Base-by-base conservation (phyloP, 169 alveolate species). In the Perkinsus marinus region DNA sequence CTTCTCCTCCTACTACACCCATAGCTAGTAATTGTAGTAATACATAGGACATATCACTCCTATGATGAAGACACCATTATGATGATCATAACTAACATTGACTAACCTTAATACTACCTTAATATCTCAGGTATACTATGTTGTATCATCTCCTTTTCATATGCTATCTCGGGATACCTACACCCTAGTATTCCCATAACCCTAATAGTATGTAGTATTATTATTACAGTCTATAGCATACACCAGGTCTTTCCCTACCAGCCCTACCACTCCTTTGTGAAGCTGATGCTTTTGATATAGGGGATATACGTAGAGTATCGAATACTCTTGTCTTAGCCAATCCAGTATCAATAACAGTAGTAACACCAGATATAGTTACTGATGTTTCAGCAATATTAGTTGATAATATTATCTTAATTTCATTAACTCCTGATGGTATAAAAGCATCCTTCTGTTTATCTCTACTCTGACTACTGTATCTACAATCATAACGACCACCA, bases 311-410 rank as follows among this genome's bases (percentile, higher is more conserved):
- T 57, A 57, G 34, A 13, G 79, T 57, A 57, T 57, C 79, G 34
- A 57, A 57, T 16, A 57, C 79, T 57, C 79, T 57, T 6, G 79
- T 57, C 22, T 57, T 57, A 57, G 79, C 79, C 34, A 57, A 16
- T 19, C 79, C 79, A 57, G 37, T 57, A 57, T 57, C 79, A 57
- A 57, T 57, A 57, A 57, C 79, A 57, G 79, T 57, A 57, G 79
- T 57, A 19, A 57, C 34, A 57, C 79, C 79, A 16, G 79, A 57
- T 57, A 89, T 89, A 5, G 91, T 89, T 2, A 89, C 91, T 39
- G 68, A 39, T 19, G 91, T 89, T 38, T 89, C 91, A 2, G 91
- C 91, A 22, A 89, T 89, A 41, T 89, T 89, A 10, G 91, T 89
- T 38, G 91, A 89, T 34, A 89, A 41, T 26, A 89, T 89, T 17